Evolutionary conservation across 257 asterid genomes (phyloP).

Genomic region (Asclepias syriaca): DNA sequence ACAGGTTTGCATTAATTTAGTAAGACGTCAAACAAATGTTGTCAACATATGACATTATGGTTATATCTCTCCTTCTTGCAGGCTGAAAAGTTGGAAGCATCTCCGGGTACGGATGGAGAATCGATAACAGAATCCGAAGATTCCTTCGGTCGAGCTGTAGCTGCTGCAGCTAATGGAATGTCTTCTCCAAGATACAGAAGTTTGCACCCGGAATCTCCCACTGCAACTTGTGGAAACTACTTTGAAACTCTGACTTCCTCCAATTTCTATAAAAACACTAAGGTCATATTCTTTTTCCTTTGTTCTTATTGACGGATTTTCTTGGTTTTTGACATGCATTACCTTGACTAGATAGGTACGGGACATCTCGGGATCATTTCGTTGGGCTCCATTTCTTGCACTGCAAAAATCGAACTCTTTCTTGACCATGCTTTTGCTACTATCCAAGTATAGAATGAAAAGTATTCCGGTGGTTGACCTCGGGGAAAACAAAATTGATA

Average conservation of each 20-base stretch:
- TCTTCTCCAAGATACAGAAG: slow-evolving; percentile 87
- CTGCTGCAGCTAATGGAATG: slow-evolving; percentile 75
- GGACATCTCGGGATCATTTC: slow-evolving; percentile 89
- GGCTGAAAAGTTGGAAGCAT: slow-evolving; percentile 86
- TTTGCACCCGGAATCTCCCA: slow-evolving; percentile 81
- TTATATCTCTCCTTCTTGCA: slow-evolving; percentile 20
- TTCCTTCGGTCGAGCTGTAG: slow-evolving; percentile 61
- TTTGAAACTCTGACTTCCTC: slow-evolving; percentile 84
- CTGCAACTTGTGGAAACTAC: slow-evolving; percentile 75
- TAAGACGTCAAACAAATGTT: not conserved
- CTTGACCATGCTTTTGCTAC: slow-evolving; percentile 87
- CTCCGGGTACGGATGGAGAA: not conserved
- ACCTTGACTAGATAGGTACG: slow-evolving; percentile 53
- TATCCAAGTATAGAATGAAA: slow-evolving; percentile 94
- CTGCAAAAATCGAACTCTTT: slow-evolving; percentile 89
- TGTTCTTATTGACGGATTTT: not conserved
- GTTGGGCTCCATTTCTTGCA: slow-evolving; percentile 99
- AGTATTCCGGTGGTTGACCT: slow-evolving; percentile 88
- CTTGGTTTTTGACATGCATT: slow-evolving; percentile 1
- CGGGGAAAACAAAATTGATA: slow-evolving; percentile 77
- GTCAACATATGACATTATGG: not conserved
- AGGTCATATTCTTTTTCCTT: slow-evolving; percentile 35
- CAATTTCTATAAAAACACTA: slow-evolving; percentile 80
- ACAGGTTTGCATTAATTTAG: slow-evolving; percentile 47
- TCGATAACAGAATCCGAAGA: slow-evolving; percentile 23